These are phyloP conservation scores for Pestalotiopsis sp. DNA, from an alignment of 2,329 filamentous ascomycete species.

Conservation along the genomic window DNA sequence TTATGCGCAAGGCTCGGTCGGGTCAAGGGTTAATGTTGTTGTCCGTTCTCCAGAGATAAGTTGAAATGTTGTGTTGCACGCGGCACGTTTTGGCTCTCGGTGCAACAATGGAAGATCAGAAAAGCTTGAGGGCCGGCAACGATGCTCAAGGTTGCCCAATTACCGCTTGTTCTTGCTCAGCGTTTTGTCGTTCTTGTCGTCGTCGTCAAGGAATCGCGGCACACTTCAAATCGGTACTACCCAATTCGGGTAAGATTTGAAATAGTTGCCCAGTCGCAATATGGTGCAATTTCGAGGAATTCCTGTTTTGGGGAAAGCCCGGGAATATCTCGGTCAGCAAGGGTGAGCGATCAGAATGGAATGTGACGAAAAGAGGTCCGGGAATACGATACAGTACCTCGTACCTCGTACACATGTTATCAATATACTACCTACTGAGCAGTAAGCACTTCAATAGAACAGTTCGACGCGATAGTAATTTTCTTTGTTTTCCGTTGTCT, in stretches of 20 bases:
- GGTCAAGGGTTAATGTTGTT: background rate
- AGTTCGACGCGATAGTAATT: background rate
- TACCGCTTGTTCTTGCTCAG: background rate
- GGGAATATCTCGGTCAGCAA: background rate
- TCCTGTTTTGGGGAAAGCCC: conserved; percentile 3
- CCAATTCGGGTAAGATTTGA: background rate
- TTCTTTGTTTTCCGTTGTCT: background rate
- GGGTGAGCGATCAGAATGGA: background rate
- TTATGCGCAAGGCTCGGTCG: background rate
- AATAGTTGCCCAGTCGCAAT: background rate
- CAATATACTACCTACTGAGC: background rate
- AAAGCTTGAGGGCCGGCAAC: background rate
- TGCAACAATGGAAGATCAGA: background rate
- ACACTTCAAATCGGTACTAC: background rate
- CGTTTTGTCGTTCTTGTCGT: background rate
- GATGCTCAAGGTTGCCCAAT: background rate
- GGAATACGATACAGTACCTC: background rate
- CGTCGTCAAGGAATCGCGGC: too few species aligned
- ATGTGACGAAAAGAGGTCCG: conserved; percentile 1
- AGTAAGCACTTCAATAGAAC: background rate
- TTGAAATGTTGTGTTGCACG: background rate
- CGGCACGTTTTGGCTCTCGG: background rate
- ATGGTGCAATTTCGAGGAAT: conserved; percentile 12
- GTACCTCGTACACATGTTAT: background rate
- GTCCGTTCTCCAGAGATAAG: background rate